Conservation (phyloP, 352 stramenopile genomes). For the Globisporangium barbulae region DNA sequence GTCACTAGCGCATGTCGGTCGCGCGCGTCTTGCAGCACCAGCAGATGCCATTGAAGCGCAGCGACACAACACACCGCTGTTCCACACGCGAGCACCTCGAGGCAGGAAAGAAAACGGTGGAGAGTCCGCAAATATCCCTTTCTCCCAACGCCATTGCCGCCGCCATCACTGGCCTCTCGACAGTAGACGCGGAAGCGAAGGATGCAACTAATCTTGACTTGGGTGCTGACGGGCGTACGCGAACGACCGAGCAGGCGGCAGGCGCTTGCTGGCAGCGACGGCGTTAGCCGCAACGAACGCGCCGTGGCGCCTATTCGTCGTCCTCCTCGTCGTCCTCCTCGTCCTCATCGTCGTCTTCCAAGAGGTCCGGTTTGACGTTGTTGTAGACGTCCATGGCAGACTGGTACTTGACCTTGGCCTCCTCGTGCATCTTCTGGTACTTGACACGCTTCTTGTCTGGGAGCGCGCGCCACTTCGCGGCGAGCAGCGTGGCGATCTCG, state of each 20-base stretch:
- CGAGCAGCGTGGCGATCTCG: slow-evolving; percentile 85
- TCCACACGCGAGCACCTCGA: background rate
- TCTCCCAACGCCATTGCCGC: background rate
- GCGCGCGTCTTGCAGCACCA: background rate
- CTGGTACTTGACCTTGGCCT: slow-evolving; percentile 87
- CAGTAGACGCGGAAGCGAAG: slow-evolving; percentile 3
- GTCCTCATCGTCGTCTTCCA: slow-evolving; percentile 39
- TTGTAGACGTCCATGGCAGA: slow-evolving; percentile 92
- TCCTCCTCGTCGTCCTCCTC: slow-evolving; percentile 73
- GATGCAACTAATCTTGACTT: slow-evolving; percentile 19
- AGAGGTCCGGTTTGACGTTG: slow-evolving; percentile 30
- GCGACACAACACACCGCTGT: background rate
- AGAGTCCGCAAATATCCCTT: slow-evolving; percentile 10
- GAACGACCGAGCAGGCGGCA: background rate
- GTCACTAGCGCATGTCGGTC: background rate
- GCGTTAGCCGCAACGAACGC: background rate
- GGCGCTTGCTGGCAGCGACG: background rate
- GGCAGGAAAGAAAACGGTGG: slow-evolving; percentile 2
- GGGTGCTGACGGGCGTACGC: background rate
- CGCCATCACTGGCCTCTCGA: background rate
- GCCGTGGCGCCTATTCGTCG: slow-evolving; percentile 44
- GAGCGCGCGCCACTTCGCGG: slow-evolving; percentile 84
- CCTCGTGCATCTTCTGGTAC: slow-evolving; percentile 86
- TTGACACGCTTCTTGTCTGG: slow-evolving; percentile 91
- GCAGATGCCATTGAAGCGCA: too few relatives aligned